Evolutionary conservation across 345 rosid genomes (phyloP).

Genomic region (Melastoma malabathricum): DNA sequence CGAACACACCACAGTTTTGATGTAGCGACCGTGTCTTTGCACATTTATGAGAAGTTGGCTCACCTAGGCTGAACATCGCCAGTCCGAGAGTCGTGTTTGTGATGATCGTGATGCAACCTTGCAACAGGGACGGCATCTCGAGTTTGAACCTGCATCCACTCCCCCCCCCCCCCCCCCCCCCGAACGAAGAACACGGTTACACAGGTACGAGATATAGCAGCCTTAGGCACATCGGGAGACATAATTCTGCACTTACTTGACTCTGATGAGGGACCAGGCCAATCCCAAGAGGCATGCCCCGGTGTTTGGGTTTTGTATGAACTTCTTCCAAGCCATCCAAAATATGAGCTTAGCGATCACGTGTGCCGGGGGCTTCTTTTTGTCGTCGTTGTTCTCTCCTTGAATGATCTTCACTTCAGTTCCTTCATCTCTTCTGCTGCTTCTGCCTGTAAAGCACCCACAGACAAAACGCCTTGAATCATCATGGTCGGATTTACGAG

Average conservation of each 20-base stretch:
- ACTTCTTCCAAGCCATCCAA: slow-evolving; percentile 12
- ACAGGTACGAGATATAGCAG: neutral
- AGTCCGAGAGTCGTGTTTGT: slow-evolving; percentile 14
- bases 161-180: too few species aligned
- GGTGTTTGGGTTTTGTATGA: slow-evolving; percentile 11
- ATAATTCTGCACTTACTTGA: neutral
- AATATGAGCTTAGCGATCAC: slow-evolving; percentile 7
- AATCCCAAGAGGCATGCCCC: slow-evolving; percentile 9
- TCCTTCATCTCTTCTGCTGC: neutral
- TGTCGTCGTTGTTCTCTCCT: neutral
- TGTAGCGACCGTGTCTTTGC: too few species aligned
- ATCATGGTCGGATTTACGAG: too few species aligned
- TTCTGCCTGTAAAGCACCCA: too few species aligned
- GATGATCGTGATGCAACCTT: slow-evolving; percentile 8
- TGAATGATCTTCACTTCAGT: neutral
- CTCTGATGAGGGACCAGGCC: slow-evolving; percentile 11
- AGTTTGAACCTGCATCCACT: slow-evolving; percentile 5
- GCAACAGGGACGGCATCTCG: slow-evolving; percentile 8
- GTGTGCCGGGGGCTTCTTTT: slow-evolving; percentile 1
- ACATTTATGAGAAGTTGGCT: too few species aligned
- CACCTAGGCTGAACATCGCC: slow-evolving; percentile 19
- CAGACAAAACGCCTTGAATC: too few species aligned
- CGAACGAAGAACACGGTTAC: neutral
- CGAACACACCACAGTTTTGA: too few species aligned
- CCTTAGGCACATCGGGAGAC: too few species aligned